Evolutionary conservation across 2,329 filamentous ascomycete genomes (phyloP).

Genomic region (Epichloe aotearoae): DNA sequence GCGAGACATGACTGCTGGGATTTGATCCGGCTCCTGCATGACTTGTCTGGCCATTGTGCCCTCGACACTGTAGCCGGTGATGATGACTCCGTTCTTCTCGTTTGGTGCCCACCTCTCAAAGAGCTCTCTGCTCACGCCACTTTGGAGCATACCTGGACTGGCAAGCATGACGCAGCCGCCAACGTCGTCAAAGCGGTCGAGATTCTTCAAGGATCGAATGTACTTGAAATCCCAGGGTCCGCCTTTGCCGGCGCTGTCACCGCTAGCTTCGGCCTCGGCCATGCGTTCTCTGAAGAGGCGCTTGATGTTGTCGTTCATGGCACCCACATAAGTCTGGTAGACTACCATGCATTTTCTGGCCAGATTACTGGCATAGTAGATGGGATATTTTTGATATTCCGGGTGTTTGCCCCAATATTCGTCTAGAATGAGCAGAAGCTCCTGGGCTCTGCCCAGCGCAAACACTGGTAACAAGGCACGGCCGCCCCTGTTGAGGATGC

Average conservation of each 20-base stretch:
- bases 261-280: conserved; percentile 74
- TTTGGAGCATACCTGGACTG: conserved; percentile 96
- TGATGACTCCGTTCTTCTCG: conserved; percentile 94
- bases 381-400: conserved; percentile 81
- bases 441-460: conserved; percentile 84
- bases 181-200: conserved; percentile 92
- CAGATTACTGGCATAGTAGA: conserved; percentile 94
- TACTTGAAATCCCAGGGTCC: conserved; percentile 96
- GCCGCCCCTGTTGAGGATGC: conserved; percentile 80
- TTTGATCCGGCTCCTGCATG: conserved; percentile 87
- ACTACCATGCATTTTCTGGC: conserved; percentile 97
- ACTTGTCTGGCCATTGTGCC: conserved; percentile 97
- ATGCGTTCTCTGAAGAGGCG: conserved; percentile 85
- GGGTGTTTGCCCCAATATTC: conserved; percentile 91
- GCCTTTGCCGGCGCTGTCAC: conserved; percentile 60
- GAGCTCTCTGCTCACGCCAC: conserved; percentile 82
- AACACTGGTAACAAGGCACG: conserved; percentile 92
- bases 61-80: conserved; percentile 96
- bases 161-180: conserved; percentile 95
- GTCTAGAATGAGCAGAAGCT: conserved; percentile 85
- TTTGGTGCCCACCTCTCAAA: conserved; percentile 93
- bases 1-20: conserved; percentile 83
- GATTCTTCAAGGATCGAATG: conserved; percentile 78
- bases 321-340: conserved; percentile 94
- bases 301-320: conserved; percentile 99